Evolutionary conservation across 352 stramenopile genomes (phyloP).

Genomic region (Globisporangium spinosum): DNA sequence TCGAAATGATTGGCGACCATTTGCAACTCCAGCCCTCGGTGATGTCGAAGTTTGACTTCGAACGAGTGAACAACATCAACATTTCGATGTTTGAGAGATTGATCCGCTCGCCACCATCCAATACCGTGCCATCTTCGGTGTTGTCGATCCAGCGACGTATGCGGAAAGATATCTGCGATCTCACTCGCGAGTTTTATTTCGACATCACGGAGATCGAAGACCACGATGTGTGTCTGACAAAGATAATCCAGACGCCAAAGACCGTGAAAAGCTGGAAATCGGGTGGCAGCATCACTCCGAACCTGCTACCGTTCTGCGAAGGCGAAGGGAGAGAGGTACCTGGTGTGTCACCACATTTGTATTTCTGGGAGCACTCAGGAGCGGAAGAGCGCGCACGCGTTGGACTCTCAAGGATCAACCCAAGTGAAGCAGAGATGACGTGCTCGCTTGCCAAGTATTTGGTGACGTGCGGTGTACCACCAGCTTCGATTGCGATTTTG

Average conservation of each 20-base stretch:
- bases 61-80: conserved; percentile 84
- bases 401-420: conserved; percentile 74
- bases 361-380: conserved; percentile 81
- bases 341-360: conserved; percentile 72
- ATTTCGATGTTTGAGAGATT: conserved; percentile 89
- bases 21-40: conserved; percentile 81
- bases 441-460: conserved; percentile 77
- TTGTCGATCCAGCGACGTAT: conserved; percentile 87
- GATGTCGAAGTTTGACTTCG: conserved; percentile 84
- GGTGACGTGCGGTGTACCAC: conserved; percentile 64
- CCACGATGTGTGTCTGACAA: conserved; percentile 53
- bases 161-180: conserved; percentile 83
- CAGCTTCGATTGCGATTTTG: conserved; percentile 78
- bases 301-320: conserved; percentile 27
- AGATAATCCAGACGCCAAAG: conserved; percentile 35
- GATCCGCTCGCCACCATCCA: conserved; percentile 57
- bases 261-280: conserved; percentile 2
- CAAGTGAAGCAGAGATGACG: conserved; percentile 71
- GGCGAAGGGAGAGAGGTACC: conserved; percentile 70
- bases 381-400: conserved; percentile 56
- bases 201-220: conserved; percentile 84
- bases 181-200: conserved; percentile 79
- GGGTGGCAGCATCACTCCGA: background rate
- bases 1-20: conserved; percentile 90
- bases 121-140: conserved; percentile 71